Evolutionary conservation across 2,329 filamentous ascomycete genomes (phyloP), one percentile per base, ranked within the genome.

Genomic region (Westerdykella sp.): DNA sequence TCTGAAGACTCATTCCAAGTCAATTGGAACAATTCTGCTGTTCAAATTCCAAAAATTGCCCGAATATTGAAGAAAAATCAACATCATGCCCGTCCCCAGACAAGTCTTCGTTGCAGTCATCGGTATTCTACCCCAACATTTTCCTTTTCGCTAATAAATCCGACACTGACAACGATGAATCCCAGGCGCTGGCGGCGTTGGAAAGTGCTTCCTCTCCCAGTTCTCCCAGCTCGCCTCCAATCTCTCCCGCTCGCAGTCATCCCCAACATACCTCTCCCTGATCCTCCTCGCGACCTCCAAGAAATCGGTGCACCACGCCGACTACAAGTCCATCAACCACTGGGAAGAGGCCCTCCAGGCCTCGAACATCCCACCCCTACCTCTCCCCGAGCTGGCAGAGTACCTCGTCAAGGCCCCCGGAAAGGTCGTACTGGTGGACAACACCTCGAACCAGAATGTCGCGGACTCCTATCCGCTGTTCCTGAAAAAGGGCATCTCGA

Each of bases 361-460:
- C 12, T 84, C 84, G 16, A 72, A 75, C 22, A 80, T 82, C 50
- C 71, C 82, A 2, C 78, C 87, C 9, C 78, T 87, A 14, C 71
- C 79, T 31, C 75, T 88, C 37, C 67, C 84, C 35, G 78, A 91
- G 57, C 78, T 94, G 32, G 79, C 84, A 52, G 80, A 84, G 28
- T 94, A 87, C 69, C 83, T 98, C 37, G 78, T 82, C 46, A 78
- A 79, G 35, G 85, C 88, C 1, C 88, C 89, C 2, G 80, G 81
- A 47, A 87, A 85, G 63, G 82, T 85, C 35, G 76, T 98, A 36
- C 75, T 98, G 23, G 83, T 98, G 53, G 93, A 98, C 77, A 97
- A 97, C 73, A 98, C 93, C 41, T 94, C 87, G 69, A 90, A 87
- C 55, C 84, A 91, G 57, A 83, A 85, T 51, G 77, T 98, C 23